Evolutionary conservation across 1,284 basidiomycete genomes (phyloP).

Genomic region (Marasmius oreades): DNA sequence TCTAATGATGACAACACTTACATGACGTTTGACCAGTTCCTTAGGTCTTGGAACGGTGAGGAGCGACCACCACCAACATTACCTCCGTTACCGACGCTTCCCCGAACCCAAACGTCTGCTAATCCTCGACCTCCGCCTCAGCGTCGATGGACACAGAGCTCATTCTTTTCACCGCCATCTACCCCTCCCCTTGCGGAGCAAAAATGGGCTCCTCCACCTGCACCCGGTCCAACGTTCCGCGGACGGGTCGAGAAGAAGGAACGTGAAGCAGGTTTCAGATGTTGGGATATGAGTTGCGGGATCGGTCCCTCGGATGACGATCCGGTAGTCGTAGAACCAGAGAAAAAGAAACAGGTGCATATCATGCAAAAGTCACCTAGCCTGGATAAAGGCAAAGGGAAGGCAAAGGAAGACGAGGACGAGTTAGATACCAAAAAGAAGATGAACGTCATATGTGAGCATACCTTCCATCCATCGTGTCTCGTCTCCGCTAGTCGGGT

Average conservation of each 20-base stretch:
- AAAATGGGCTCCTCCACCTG: constrained; percentile 47
- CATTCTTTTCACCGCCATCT: background rate
- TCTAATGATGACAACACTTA: background rate
- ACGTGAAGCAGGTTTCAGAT: constrained; percentile 64
- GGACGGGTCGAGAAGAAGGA: constrained; percentile 67
- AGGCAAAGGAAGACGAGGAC: constrained; percentile 16
- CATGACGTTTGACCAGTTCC: background rate
- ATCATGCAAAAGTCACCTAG: background rate
- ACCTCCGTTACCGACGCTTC: background rate
- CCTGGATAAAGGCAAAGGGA: constrained; percentile 6
- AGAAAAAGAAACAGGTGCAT: constrained; percentile 38
- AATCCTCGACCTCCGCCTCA: background rate
- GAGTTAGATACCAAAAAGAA: constrained; percentile 11
- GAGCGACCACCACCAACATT: background rate
- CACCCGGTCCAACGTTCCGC: constrained; percentile 62
- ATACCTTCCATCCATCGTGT: constrained; percentile 68
- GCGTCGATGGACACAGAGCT: background rate
- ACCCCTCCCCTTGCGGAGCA: constrained; percentile 19
- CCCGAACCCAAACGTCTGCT: background rate
- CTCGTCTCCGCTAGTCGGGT: constrained; percentile 72
- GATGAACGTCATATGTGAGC: constrained; percentile 43
- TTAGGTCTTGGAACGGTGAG: background rate
- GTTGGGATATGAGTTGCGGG: constrained; percentile 67
- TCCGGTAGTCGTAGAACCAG: constrained; percentile 38
- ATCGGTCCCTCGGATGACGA: constrained; percentile 75